A percentile compares a stretch with the other conserved stretches of the same genome.
These are phyloP conservation scores for Yamadazyma kitorensis DNA, from an alignment of 805 yeast species.

Conservation along the genomic window DNA sequence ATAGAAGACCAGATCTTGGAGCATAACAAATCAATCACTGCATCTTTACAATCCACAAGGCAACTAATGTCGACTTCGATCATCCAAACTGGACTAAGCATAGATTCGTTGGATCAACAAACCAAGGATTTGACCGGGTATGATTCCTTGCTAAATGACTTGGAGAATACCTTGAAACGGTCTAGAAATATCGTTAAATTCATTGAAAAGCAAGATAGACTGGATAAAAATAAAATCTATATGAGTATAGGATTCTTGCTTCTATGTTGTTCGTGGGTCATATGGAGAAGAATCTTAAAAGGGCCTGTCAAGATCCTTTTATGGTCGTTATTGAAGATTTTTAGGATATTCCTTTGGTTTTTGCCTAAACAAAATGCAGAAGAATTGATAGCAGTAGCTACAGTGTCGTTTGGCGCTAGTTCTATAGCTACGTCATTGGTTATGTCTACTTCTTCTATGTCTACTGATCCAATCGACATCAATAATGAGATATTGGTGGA, in stretches of 20 bases:
- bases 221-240: constrained; percentile 49
- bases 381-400: constrained; percentile 3
- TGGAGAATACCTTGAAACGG: constrained; percentile 38
- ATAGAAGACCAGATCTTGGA: constrained; percentile 41
- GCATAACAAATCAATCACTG: constrained; percentile 47
- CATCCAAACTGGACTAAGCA: constrained; percentile 49
- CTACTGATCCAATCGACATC: no score
- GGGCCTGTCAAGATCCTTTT: constrained; percentile 42
- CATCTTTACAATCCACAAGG: constrained; percentile 45
- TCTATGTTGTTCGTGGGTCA: constrained; percentile 46
- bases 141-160: constrained; percentile 39
- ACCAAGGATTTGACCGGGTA: constrained; percentile 38
- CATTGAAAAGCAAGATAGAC: constrained; percentile 50
- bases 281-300: constrained; percentile 47
- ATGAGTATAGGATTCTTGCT: constrained; percentile 44
- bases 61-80: constrained; percentile 48
- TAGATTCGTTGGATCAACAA: constrained; percentile 47
- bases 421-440: not conserved
- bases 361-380: constrained; percentile 8
- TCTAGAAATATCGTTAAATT: constrained; percentile 47
- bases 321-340: constrained; percentile 45
- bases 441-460: no score
- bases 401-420: not conserved
- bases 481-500: no score
- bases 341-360: constrained; percentile 25